Base-by-base conservation (phyloP, 2,329 filamentous ascomycete genomes). In the Aureobasidium leucospermi region DNA sequence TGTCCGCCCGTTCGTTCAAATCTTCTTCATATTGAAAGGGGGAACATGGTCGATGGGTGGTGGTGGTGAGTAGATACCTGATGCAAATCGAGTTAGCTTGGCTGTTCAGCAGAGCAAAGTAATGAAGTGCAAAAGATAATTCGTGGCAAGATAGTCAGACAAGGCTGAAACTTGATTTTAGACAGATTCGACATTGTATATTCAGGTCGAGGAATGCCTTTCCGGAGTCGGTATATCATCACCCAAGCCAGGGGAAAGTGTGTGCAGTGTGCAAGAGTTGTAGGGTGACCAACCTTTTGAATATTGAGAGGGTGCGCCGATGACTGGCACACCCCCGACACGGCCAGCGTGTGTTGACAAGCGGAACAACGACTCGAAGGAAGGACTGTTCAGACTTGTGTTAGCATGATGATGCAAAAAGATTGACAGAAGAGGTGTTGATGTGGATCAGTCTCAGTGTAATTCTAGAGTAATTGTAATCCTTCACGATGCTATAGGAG, bases 1-100 rank as follows among this genome's bases (percentile, higher is more conserved):
- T 85, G 83, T 84, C 83, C 83, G 83, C 83, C 83, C 82, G 83
- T 82, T 82, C 83, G 82, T 85, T 85, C 82, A 81, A 81, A 70
- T 71, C 75, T 78, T 85, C 80, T 79, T 85, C 83, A 84, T 81
- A 42, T 41, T 34, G 38, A 57, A 39, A 55, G 32, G 51, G 19
- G 28, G 42, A 48, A 36, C 16, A 42, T n/a, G 28, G 32, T 51
- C 13, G 48, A 39, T 47, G 28, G 34, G 32, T 42, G n/a, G 16
- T n/a, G 23, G 38, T 10, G 34, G 16, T 39, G 39, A 13, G 29
- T 57, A 46, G 36, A 47, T 63, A 63, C 62, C 62, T 63, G 49
- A 45, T 38, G 41, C 43, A 58, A 32, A 53, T 45, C 42, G 19
- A 43, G 57, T 63, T 58, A 63, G 61, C 58, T 57, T 34, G 23